Evolutionary conservation across 2,329 filamentous ascomycete species (phyloP).

Genomic region (Colletotrichum brevisporum): DNA sequence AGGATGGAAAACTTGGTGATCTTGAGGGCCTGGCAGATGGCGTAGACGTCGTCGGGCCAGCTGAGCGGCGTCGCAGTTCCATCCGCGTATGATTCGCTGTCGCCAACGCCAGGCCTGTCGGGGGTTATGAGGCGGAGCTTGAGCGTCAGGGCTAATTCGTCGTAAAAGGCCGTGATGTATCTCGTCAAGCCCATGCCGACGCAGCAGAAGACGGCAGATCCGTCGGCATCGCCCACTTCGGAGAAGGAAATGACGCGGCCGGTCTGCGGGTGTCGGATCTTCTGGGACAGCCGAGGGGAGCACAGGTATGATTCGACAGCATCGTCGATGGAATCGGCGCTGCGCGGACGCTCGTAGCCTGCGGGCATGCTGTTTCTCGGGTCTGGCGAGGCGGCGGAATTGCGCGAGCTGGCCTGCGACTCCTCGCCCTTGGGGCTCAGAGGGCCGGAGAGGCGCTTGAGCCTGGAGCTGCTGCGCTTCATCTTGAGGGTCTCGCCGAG

Average conservation of each 20-base stretch:
- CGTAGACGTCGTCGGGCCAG: conserved; percentile 92
- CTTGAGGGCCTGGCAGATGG: conserved; percentile 91
- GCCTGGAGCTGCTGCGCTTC: conserved; percentile 70
- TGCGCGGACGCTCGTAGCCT: conserved; percentile 80
- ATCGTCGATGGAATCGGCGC: conserved; percentile 88
- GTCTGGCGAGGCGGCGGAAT: conserved; percentile 45
- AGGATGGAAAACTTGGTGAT: conserved; percentile 97
- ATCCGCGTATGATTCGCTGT: conserved; percentile 88
- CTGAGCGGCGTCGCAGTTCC: conserved; percentile 87
- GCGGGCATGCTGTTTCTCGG: conserved; percentile 53
- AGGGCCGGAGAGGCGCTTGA: conserved; percentile 71
- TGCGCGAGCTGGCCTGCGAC: conserved; percentile 23
- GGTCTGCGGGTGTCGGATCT: conserved; percentile 86
- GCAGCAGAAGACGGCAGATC: conserved; percentile 94
- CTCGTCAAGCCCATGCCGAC: conserved; percentile 97
- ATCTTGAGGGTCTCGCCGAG: conserved; percentile 58
- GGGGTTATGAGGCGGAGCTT: conserved; percentile 93
- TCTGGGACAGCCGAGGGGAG: conserved; percentile 88
- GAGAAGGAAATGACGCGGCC: conserved; percentile 94
- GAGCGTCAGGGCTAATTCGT: conserved; percentile 90
- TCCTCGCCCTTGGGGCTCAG: conserved; percentile 59
- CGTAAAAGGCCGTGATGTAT: conserved; percentile 97
- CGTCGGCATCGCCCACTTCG: conserved; percentile 93
- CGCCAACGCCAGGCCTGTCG: conserved; percentile 93
- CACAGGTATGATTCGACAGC: conserved; percentile 88